Base-by-base conservation (phyloP, 495 filamentous ascomycete species). In the Aspergillus wentii region DNA sequence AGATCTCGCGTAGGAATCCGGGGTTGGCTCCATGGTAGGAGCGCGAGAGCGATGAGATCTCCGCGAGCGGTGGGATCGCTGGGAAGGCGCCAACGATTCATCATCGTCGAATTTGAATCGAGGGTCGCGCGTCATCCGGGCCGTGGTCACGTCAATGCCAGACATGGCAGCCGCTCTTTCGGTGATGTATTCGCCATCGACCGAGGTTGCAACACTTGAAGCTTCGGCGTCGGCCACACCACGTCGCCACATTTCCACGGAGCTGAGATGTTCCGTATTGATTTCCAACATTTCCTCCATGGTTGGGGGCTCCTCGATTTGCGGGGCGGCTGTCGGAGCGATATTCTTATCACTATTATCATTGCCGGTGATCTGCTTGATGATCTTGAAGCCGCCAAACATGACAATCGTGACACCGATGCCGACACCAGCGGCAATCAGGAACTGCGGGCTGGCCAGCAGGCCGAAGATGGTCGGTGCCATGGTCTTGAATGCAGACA, bases 361-460 rank as follows among this genome's bases (percentile, higher is more conserved):
- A 56, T 48, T 62, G 38, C 49, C 49, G 33, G 73, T 64, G 46
- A 96, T 83, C 50, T 80, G 80, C 69, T 95, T 94, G 65, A 98
- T 80, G 52, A 98, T 95, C 68, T 92, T 95, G 75, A 86, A 95
- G 10, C 92, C 92, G 27, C 92, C 92, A 36, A 98, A 81, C 65
- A 92, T 89, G 48, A 98, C 83, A 4, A 98, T 79, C 0, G 89
- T 96, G 10, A 91, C 83, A 10, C 89, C 90, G 0, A 94, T 78
- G 0, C 85, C 89, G 17, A 96, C 79, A 14, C 92, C 86, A 11
- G 85, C 86, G 15, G 91, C 86, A 44, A 98, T 94, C 22, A 95
- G 70, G 54, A 98, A 98, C 54, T 98, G 86, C 11, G 92, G 92
- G 39, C 79, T 84, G 11, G 82, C 78, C 2, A 98, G 75, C n/a